phyloP scores from a whole-genome alignment of 1,284 basidiomycete species.

The Inonotus hispidus region DNA sequence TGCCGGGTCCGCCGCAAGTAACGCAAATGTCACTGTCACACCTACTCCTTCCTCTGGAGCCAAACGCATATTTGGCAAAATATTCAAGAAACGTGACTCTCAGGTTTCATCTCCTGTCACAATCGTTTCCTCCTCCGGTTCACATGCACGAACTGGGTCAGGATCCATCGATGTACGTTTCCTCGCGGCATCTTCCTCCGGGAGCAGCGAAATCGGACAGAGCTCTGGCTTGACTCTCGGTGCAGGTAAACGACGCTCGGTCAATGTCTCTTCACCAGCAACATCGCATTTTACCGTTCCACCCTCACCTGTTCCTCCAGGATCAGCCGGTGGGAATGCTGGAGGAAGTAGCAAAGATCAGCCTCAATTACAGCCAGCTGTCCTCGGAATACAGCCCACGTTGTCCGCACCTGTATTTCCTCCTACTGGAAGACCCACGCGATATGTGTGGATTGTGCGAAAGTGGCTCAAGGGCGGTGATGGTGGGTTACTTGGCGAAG shows the following conservation, averaged over 20 bases:
- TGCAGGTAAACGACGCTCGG: not conserved
- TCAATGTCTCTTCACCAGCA: constrained; percentile 10
- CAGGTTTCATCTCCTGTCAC: not conserved
- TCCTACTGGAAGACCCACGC: constrained; percentile 43
- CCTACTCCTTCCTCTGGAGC: constrained; percentile 30
- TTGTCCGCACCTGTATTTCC: constrained; percentile 37
- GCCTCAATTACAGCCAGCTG: constrained; percentile 42
- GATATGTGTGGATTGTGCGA: constrained; percentile 80
- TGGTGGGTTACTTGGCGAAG: constrained; percentile 33
- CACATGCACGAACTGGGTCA: constrained; percentile 15
- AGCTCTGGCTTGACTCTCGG: not conserved
- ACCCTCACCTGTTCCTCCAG: constrained; percentile 18
- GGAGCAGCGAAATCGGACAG: not conserved
- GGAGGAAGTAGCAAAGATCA: not conserved
- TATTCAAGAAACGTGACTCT: constrained; percentile 61
- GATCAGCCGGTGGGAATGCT: constrained; percentile 18
- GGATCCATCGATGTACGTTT: constrained; percentile 16
- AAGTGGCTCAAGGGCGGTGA: constrained; percentile 69
- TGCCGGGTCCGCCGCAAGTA: not conserved
- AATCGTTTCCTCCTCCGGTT: constrained; percentile 1
- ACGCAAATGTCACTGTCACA: not conserved
- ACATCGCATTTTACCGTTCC: constrained; percentile 6
- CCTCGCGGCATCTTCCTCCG: constrained; percentile 1
- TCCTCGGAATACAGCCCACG: constrained; percentile 61
- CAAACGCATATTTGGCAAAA: constrained; percentile 67